Percentiles rank a stretch among this genome's conserved stretches.
Conservation (phyloP, 768 basidiomycete species). For the Glaciozyma martinii region DNA sequence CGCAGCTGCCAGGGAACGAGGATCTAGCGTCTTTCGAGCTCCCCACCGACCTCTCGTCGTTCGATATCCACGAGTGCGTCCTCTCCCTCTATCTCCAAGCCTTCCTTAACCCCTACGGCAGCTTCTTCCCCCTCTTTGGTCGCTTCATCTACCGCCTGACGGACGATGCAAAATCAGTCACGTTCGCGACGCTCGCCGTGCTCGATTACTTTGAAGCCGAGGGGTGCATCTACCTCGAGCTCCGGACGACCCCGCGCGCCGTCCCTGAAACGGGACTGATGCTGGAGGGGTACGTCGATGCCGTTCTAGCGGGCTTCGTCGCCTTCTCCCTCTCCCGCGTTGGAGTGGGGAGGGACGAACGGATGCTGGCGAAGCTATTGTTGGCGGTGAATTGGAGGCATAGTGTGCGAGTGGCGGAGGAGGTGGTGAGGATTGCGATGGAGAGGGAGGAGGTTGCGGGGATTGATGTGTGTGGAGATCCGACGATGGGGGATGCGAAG, state of each 20-base stretch:
- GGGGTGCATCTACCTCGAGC: constrained; percentile 3
- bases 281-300: background rate
- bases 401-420: too few relatives aligned
- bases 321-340: background rate
- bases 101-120: background rate
- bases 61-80: constrained; percentile 4
- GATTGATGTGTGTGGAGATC: too few relatives aligned
- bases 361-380: too few relatives aligned
- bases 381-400: too few relatives aligned
- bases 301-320: background rate
- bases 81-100: background rate
- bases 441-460: too few relatives aligned
- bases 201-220: background rate
- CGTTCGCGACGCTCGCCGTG: background rate
- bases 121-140: constrained; percentile 2
- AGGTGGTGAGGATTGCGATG: too few relatives aligned
- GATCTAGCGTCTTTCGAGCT: background rate
- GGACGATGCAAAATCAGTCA: background rate
- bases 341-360: background rate
- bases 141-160: constrained; percentile 5
- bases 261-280: background rate
- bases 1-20: background rate
- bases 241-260: background rate
- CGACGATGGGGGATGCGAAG: too few relatives aligned
- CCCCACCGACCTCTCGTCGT: background rate